A percentile compares a stretch with the other conserved stretches of the same genome.
phyloP scores from a whole-genome alignment of 495 filamentous ascomycete species.

The Ascodesmis nigricans region DNA sequence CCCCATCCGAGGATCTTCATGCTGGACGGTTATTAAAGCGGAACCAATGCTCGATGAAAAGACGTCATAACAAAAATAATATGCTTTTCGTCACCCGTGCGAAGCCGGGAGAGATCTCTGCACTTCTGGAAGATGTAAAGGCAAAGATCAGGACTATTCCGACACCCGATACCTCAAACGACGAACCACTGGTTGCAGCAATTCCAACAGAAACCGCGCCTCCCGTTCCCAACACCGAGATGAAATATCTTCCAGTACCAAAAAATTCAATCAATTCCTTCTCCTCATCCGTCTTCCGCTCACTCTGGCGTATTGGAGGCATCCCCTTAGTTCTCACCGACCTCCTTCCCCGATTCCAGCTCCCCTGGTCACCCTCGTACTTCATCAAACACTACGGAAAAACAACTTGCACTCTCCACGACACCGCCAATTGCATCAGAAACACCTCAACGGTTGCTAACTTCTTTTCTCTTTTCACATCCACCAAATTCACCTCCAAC shows the following conservation, averaged over 20 bases:
- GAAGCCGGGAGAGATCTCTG: conserved; percentile 9
- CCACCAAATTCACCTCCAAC: neutral
- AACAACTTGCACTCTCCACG: conserved; percentile 12
- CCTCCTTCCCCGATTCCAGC: conserved; percentile 16
- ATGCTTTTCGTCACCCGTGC: conserved; percentile 19
- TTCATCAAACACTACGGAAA: conserved; percentile 16
- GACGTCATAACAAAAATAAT: conserved; percentile 9
- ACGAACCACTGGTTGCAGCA: neutral
- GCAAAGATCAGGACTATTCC: neutral
- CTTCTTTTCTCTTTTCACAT: conserved; percentile 16
- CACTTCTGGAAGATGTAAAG: neutral
- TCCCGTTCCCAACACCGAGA: conserved; percentile 4
- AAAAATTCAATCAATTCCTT: conserved; percentile 7
- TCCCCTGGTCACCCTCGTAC: conserved; percentile 18
- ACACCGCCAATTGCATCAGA: conserved; percentile 8
- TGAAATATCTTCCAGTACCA: conserved; percentile 15
- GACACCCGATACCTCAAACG: neutral
- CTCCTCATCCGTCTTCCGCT: conserved; percentile 7
- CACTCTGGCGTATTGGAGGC: conserved; percentile 14
- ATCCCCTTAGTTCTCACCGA: conserved; percentile 17
- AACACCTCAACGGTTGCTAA: conserved; percentile 8
- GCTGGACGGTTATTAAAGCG: neutral
- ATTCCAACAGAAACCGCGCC: conserved; percentile 8
- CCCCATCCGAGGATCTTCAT: conserved; percentile 2
- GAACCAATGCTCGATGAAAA: conserved; percentile 10